Conservation (phyloP, 768 basidiomycete species). For the Mrakia blollopis region DNA sequence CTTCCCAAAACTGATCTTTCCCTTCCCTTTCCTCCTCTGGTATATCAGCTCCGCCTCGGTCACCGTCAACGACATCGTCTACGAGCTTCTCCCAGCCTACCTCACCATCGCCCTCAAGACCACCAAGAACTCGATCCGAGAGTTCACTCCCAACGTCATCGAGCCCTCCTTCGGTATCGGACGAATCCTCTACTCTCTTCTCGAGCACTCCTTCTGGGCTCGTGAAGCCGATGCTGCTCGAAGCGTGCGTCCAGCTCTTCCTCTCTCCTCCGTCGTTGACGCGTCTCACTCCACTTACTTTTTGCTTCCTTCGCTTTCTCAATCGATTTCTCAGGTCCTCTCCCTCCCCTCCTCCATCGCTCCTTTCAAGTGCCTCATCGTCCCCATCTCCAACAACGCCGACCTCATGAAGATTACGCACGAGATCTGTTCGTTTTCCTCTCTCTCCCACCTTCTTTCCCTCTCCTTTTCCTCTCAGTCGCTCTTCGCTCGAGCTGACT, state of each 20-base stretch:
- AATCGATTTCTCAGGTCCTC: constrained; percentile 57
- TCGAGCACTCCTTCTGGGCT: constrained; percentile 95
- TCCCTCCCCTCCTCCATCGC: constrained; percentile 85
- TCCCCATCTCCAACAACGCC: constrained; percentile 79
- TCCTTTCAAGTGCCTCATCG: constrained; percentile 94
- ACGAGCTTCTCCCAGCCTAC: constrained; percentile 65
- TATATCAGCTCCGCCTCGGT: constrained; percentile 48
- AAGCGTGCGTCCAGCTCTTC: constrained; percentile 55
- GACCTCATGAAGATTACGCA: constrained; percentile 76
- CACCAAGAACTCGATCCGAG: constrained; percentile 86
- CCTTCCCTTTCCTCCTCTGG: neutral
- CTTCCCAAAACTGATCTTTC: neutral
- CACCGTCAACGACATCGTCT: constrained; percentile 59
- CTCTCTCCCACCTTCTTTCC: constrained; percentile 10
- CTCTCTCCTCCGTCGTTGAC: neutral
- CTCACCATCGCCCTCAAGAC: constrained; percentile 75
- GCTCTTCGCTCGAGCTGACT: neutral
- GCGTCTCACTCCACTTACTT: too few species aligned
- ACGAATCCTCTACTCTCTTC: constrained; percentile 84
- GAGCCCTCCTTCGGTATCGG: constrained; percentile 98
- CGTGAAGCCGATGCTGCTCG: constrained; percentile 87
- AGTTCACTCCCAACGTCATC: constrained; percentile 95
- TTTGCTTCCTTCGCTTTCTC: neutral
- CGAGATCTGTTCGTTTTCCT: constrained; percentile 74
- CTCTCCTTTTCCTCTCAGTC: too few species aligned